These are phyloP conservation scores for Cytospora leucostoma DNA, from an alignment of 2,329 filamentous ascomycete species.

Conservation along the genomic window DNA sequence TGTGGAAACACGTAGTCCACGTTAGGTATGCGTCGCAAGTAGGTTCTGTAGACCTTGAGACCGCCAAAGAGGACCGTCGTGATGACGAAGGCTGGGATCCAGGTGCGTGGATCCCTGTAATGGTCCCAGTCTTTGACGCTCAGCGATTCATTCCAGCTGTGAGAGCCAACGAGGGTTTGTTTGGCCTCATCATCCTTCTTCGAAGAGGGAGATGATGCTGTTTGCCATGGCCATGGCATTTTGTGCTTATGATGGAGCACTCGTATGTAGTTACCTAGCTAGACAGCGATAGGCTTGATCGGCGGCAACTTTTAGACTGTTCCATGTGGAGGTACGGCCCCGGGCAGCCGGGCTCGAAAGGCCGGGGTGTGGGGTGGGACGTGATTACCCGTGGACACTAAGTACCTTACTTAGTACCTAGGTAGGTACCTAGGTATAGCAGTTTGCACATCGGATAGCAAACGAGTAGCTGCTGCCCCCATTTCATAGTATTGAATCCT, in stretches of 20 bases:
- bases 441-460: too few species aligned
- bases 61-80: constrained; percentile 57
- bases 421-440: too few species aligned
- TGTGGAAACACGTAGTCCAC: constrained; percentile 72
- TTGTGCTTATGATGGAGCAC: constrained; percentile 13
- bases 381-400: too few species aligned
- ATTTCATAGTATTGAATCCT: not conserved
- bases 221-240: constrained; percentile 28
- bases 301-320: not conserved
- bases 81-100: constrained; percentile 55
- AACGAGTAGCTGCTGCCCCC: too few species aligned
- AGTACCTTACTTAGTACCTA: too few species aligned
- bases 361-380: not conserved
- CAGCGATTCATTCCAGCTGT: constrained; percentile 45
- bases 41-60: constrained; percentile 68
- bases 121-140: constrained; percentile 55
- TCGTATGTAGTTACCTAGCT: not conserved
- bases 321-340: not conserved
- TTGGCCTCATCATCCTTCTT: constrained; percentile 8
- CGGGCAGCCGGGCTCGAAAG: not conserved
- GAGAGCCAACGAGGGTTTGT: constrained; percentile 6
- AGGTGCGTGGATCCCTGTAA: constrained; percentile 55
- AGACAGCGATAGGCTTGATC: not conserved
- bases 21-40: constrained; percentile 81
- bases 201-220: constrained; percentile 19